A percentile compares a stretch with the other conserved stretches of the same genome.
These are phyloP conservation scores for Conidiobolus incongruus DNA, from an alignment of 371 early-diverging fungal species.

Conservation along the genomic window DNA sequence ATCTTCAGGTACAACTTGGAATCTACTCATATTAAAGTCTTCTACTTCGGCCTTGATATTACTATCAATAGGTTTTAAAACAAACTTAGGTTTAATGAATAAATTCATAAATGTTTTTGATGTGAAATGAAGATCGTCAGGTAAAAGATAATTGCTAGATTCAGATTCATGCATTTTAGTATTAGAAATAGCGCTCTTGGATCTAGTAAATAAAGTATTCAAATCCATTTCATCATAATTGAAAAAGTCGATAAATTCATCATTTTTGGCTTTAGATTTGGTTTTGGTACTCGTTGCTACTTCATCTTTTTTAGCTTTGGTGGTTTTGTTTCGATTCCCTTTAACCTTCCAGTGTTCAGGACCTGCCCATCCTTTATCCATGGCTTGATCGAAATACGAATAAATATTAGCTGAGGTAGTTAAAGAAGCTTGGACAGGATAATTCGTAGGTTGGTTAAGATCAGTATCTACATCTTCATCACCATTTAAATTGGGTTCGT, in stretches of 20 bases:
- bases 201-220: conserved; percentile 43
- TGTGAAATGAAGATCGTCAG: conserved; percentile 72
- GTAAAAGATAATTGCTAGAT: conserved; percentile 29
- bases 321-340: conserved; percentile 7
- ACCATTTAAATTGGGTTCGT: conserved; percentile 10
- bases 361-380: conserved; percentile 78
- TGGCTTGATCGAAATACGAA: conserved; percentile 70
- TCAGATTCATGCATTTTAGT: conserved; percentile 17
- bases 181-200: conserved; percentile 23
- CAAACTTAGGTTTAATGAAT: conserved; percentile 54
- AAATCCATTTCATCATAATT: conserved; percentile 20
- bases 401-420: conserved; percentile 25
- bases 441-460: not conserved
- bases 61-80: conserved; percentile 14
- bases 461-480: conserved; percentile 10
- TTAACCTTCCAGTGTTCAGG: conserved; percentile 82
- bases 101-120: conserved; percentile 52
- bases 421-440: no score
- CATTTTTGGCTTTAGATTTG: conserved; percentile 10
- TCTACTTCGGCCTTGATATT: no score
- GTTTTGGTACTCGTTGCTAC: conserved; percentile 7
- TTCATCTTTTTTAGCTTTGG: not conserved
- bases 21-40: no score
- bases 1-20: no score
- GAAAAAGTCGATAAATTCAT: conserved; percentile 28